Conservation (phyloP, 306 rosid genomes). For the Malus orientalis region DNA sequence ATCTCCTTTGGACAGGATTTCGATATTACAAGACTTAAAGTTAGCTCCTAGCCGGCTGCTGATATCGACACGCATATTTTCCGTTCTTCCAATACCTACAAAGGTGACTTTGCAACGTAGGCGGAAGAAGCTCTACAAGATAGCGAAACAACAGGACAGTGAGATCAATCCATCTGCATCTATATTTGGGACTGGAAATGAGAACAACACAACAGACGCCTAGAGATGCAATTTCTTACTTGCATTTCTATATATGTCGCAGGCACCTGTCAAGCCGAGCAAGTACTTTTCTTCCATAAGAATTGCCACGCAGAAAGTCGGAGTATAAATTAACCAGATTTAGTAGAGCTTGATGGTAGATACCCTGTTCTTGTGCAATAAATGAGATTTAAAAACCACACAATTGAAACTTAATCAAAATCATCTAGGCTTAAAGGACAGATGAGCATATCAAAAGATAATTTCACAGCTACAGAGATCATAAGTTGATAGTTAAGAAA, state of each 20-base stretch:
- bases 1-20: neutral
- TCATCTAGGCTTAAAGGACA: neutral
- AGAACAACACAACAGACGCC: neutral
- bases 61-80: neutral
- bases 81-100: neutral
- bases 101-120: neutral
- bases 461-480: neutral
- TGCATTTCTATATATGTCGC: conserved; percentile 11
- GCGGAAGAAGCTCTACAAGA: neutral
- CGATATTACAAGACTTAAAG: neutral
- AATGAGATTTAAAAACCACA: neutral
- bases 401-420: neutral
- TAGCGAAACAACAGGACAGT: neutral
- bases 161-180: neutral
- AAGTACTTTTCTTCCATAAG: conserved; percentile 49
- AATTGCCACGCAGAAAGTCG: conserved; percentile 26
- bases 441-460: neutral
- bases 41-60: neutral
- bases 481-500: neutral
- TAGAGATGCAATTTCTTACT: neutral
- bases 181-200: neutral
- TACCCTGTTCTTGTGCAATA: conserved; percentile 26
- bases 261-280: conserved; percentile 17
- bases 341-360: conserved; percentile 9
- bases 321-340: conserved; percentile 22